Percentiles rank a stretch among this genome's conserved stretches.
These are phyloP conservation scores for Eucalyptus coolabah DNA, from an alignment of 345 rosid species.

Conservation along the genomic window DNA sequence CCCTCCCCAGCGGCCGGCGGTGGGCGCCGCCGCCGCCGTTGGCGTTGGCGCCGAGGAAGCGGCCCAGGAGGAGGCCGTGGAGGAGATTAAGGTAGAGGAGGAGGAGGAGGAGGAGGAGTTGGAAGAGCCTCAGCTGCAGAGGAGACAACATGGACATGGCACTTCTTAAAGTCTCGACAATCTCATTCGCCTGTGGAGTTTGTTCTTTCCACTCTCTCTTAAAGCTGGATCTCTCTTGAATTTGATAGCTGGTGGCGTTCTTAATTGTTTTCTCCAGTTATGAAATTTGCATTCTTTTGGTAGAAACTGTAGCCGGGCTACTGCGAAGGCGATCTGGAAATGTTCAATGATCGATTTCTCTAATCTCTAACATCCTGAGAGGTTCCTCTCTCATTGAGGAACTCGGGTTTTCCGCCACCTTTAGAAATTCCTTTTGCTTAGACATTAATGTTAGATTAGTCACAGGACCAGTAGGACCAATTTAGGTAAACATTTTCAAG, in stretches of 20 bases:
- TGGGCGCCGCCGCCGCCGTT: background rate
- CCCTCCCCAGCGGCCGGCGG: conserved; percentile 8
- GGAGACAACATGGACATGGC: background rate
- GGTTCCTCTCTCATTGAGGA: background rate
- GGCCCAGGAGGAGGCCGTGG: background rate
- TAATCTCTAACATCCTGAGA: background rate
- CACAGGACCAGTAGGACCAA: background rate
- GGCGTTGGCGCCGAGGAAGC: background rate
- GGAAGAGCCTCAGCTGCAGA: background rate
- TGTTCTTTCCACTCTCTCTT: background rate
- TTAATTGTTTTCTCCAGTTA: background rate
- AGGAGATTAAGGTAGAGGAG: conserved; percentile 12
- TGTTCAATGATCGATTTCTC: background rate
- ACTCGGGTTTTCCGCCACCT: background rate
- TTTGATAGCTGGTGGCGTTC: background rate
- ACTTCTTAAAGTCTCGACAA: background rate
- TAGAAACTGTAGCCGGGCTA: background rate
- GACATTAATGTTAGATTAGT: background rate
- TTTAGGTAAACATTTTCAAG: background rate
- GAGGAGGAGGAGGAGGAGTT: background rate
- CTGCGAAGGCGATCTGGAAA: background rate
- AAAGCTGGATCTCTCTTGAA: background rate
- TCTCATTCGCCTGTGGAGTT: background rate
- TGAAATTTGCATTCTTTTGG: background rate
- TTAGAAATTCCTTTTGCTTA: background rate